Base-by-base conservation (phyloP, 768 basidiomycete genomes). In the Pilatotrama ljubarskyi region DNA sequence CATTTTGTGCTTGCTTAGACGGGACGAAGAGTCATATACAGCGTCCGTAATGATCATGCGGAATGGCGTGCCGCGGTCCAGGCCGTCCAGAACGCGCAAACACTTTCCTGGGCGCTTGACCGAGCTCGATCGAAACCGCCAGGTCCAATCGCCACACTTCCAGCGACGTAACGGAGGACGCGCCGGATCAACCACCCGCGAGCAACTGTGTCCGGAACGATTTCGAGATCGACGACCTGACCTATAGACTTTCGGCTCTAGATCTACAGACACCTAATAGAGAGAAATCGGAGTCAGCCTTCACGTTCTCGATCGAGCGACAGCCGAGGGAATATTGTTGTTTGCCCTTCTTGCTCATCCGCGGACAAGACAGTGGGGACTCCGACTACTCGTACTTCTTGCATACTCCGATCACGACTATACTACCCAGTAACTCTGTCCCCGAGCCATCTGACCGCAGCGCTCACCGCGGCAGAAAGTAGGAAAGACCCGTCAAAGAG, bases 401-500 rank as follows among this genome's bases (percentile, higher is more conserved):
- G 29, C 10, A 32, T 32, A 32, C 29, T 40, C 6, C 13, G 13
- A 40, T 8, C 13, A 14, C 6, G 38, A 5, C 49, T 5, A 4
- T 5, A 5, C 53, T 51, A 61, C 20, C 32, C 59, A 14, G 48
- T 25, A 15, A 63, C 56, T 32, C 56, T 36, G 54, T 81, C 77
- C 25, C 77, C 77, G 22, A 72, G 69, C 88, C 90, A 91, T 47
- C 82, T 77, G n/a, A 78, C 70, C 3, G 77, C 64, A 10, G 74
- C 76, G 9, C 80, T 83, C 6, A 70, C 73, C 1, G 66, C 75
- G 2, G 87, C 85, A n/a, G 86, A 78, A 3, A 83, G 26, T 25
- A 93, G 73, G 72, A 91, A 91, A 20, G 85, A 76, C 77, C 82
- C 83, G 70, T 93, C 90, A 67, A 92, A 93, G 37, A 91, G 74